These are phyloP conservation scores for Backusella mclennaniae DNA, from an alignment of 192 early-diverging fungal genomes.

Conservation along the genomic window DNA sequence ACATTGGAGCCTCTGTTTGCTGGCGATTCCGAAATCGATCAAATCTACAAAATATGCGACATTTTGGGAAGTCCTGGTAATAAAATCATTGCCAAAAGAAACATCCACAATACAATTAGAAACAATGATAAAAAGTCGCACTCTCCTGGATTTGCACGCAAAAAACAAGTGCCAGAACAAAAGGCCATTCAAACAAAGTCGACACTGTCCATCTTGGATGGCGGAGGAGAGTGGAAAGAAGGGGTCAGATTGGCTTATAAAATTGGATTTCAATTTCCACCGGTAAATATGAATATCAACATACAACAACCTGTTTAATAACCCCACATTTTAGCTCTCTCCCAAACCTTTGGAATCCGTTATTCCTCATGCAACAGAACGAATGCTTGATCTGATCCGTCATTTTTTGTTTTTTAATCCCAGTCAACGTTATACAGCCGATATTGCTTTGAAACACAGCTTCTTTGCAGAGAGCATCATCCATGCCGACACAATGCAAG, in stretches of 20 bases:
- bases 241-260: slow-evolving; percentile 64
- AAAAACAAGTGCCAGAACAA: not conserved
- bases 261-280: slow-evolving; percentile 63
- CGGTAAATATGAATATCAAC: slow-evolving; percentile 25
- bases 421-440: slow-evolving; percentile 67
- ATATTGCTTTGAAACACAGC: slow-evolving; percentile 61
- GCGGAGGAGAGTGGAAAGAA: slow-evolving; percentile 69
- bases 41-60: slow-evolving; percentile 79
- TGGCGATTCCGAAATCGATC: slow-evolving; percentile 89
- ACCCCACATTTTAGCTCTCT: not conserved
- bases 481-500: not conserved
- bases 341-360: not conserved
- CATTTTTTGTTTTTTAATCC: slow-evolving; percentile 83
- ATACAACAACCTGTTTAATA: too few species aligned
- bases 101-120: not conserved
- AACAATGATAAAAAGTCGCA: slow-evolving; percentile 11
- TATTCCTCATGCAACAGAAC: not conserved
- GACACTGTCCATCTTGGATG: not conserved
- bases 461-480: slow-evolving; percentile 46
- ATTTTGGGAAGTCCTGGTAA: slow-evolving; percentile 74
- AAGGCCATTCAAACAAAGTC: not conserved
- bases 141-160: slow-evolving; percentile 32
- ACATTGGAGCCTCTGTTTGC: slow-evolving; percentile 89
- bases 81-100: not conserved
- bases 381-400: slow-evolving; percentile 59